Base-by-base conservation (phyloP, 2,329 filamentous ascomycete species). In the Diaporthe destruens region DNA sequence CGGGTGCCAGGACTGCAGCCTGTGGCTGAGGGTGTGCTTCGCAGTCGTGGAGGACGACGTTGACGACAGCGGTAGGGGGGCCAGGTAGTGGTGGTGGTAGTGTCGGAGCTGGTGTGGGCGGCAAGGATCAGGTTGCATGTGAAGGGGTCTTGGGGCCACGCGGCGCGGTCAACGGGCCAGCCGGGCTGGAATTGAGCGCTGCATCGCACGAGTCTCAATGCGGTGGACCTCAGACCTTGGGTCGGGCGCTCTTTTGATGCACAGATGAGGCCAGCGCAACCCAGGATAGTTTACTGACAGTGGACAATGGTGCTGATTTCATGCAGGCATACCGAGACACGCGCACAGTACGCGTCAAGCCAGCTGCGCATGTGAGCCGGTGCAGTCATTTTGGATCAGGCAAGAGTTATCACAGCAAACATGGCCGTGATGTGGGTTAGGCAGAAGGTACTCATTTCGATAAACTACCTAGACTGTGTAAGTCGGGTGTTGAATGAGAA, bases 21-120 rank as follows among this genome's bases (percentile, higher is more conserved):
- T 93, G 57, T 92, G 90, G 90, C 79, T 92, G 67, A 86, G 87
- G 71, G 89, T 93, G 49, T 85, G 90, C 66, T 93, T 92, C 83
- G 89, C 87, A 11, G 84, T 90, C 18, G 80, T 89, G 36, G 86
- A 83, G 16, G 80, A 83, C 11, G 80, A 76, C 0, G 79, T 80
- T 16, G 72, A 71, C 0, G 73, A 63, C 18, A 47, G 44, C 44
- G 20, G 44, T 20, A 8, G 44, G 3, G 57, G 39, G 12, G 39
- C 3, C 16, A 42, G 39, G 12, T 14, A 42, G 16, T 23, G 47
- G 44, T 16, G 69, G 36, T 36, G 69, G 44, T 53, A 23, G 29
- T 36, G 39, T 32, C 32, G 53, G 36, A n/a, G 61, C 23, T 42
- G 47, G 36, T 54, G 59, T 53, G 44, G 36, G 32, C 34, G 91